Evolutionary conservation across 176 grass and related monocot genomes (phyloP), one percentile per base, ranked within the genome.

Genomic region (Bromus sterilis): DNA sequence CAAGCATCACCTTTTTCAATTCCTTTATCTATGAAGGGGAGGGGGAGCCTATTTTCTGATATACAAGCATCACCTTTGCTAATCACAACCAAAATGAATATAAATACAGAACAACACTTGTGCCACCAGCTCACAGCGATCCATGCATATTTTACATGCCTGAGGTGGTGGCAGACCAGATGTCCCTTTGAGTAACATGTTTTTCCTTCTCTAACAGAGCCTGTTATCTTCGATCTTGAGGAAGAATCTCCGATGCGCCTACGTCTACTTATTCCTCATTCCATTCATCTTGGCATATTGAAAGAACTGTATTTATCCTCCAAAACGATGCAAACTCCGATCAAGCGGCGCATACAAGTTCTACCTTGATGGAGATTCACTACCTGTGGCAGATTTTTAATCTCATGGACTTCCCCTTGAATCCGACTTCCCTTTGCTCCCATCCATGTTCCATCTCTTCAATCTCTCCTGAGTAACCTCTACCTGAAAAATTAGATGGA

Each of bases 371-470:
- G 21, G 6, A 0, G 23, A 71, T 43, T 71, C 39, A 9, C 2
- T 71, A 23, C 12, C 0, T 18, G 39, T 9, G 39, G 13, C 24
- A 26, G n/a, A 15, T 9, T 24, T 13, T 46, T 44, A 1, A 10
- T 28, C 48, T 81, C 48, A 73, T 44, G 78, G 63, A 43, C 51
- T 64, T 43, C 28, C 56, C 15, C 53, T 44, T 0, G 84, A 84
- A 64, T 14, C 78, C 32, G 31, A 14, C 42, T 59, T 16, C 36
- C 69, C 84, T 40, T 43, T 82, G 9, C 83, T 65, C 80, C 56
- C 61, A 2, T 82, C 77, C 68, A 70, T 68, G 56, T 85, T 87
- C 94, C 94, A 97, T 46, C 39, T 91, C 11, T 85, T 93, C 28
- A 97, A 77, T 13, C 88, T 77, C 39, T 89, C 88, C 79, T 87